Evolutionary conservation across 2,329 filamentous ascomycete species (phyloP), one percentile per base, ranked within the genome.

Genomic region (Colletotrichum falcatum): DNA sequence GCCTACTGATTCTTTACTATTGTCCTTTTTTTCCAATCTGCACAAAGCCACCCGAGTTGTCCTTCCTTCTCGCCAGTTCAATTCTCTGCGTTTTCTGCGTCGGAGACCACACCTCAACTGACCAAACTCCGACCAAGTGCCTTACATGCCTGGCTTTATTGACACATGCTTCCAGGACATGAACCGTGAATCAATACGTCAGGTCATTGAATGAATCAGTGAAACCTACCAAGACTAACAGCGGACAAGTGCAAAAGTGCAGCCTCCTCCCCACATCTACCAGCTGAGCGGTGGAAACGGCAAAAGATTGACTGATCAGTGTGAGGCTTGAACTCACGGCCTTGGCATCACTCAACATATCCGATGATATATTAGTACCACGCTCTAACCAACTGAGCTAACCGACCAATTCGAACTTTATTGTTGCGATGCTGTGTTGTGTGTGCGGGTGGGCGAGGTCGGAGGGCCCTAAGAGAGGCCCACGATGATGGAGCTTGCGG

Each of bases 381-480:
- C 66, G 66, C 66, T 69, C 66, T 69, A 65, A 69, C 66, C 66
- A 69, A 69, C 66, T 69, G 66, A 69, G 66, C 61, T 69, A 69
- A 69, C 66, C 66, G 66, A 69, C 66, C 66, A 28, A 42, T 28
- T 37, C 14, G 53, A 18, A 1, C 18, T 26, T 18, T 18, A 20
- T 39, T 30, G 18, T 14, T 16, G 5, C 30, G 35, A 54, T 23
- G 39, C 26, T 44, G 53, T 33, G 65, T 61, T 60, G 61, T 8
- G 9, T 23, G n/a, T 35, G n/a, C 54, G 61, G 6, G 20, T 26
- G 11, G 16, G 16, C 1, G 0, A 0, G 9, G n/a, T 7, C 11
- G 9, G 9, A 48, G 11, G 26, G 37, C 66, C 61, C 66, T 65
- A 69, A 62, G 35, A 46, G 0, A 65, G 61, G 35, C 44, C 65